Conservation (phyloP, 495 filamentous ascomycete genomes). For the Elasticomyces elasticus region DNA sequence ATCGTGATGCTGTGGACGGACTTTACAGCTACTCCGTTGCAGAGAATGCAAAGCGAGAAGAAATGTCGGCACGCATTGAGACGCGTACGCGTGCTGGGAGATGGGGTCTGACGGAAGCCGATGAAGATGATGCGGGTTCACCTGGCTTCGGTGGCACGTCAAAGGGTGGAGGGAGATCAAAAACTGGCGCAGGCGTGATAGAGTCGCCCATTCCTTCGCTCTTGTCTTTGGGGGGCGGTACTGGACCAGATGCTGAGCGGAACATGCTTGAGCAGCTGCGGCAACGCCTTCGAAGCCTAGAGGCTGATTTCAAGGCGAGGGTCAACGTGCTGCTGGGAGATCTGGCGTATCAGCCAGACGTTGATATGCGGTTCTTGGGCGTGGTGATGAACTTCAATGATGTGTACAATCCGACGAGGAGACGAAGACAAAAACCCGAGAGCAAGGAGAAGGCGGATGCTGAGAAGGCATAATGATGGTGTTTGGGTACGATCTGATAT, state of each 20-base stretch:
- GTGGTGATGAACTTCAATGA: constrained; percentile 99
- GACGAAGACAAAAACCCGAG: constrained; percentile 36
- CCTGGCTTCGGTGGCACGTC: constrained; percentile 4
- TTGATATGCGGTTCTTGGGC: constrained; percentile 89
- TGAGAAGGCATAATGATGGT: background rate
- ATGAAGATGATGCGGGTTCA: constrained; percentile 22
- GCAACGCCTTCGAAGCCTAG: constrained; percentile 57
- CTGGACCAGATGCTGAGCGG: constrained; percentile 39
- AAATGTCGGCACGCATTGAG: constrained; percentile 63
- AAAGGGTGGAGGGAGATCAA: background rate
- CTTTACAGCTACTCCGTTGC: constrained; percentile 88
- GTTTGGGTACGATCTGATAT: background rate
- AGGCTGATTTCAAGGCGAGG: constrained; percentile 59
- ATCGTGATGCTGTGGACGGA: constrained; percentile 87
- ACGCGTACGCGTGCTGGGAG: constrained; percentile 50
- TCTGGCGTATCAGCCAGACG: constrained; percentile 83
- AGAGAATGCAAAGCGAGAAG: constrained; percentile 86
- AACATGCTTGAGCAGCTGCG: constrained; percentile 67
- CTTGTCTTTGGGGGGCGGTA: constrained; percentile 1
- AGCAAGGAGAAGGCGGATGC: constrained; percentile 2
- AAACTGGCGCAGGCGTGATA: background rate
- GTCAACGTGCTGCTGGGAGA: constrained; percentile 80
- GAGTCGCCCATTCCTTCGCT: constrained; percentile 16
- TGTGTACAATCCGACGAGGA: constrained; percentile 67
- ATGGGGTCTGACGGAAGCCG: constrained; percentile 54